Conservation (phyloP, 768 basidiomycete genomes). For the Leccinum boreale region DNA sequence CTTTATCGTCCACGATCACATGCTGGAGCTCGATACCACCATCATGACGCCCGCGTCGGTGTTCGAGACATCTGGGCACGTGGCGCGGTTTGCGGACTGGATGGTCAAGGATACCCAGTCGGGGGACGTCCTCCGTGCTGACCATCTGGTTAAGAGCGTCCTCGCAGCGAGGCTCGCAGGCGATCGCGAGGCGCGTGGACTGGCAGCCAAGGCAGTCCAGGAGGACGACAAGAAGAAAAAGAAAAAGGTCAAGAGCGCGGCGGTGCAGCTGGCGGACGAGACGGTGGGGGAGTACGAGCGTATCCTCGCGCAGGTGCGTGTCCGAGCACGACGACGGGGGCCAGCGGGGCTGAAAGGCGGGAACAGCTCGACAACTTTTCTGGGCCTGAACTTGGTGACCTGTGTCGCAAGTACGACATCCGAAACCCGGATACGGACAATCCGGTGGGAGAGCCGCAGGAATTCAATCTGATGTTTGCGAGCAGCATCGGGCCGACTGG, state of each 20-base stretch:
- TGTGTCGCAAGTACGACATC: slow-evolving; percentile 78
- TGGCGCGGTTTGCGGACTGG: slow-evolving; percentile 98
- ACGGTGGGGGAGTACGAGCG: slow-evolving; percentile 74
- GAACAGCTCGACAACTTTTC: slow-evolving; percentile 73
- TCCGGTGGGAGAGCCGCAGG: slow-evolving; percentile 86
- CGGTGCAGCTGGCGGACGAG: slow-evolving; percentile 71
- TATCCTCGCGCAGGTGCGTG: slow-evolving; percentile 81
- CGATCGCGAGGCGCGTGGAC: slow-evolving; percentile 84
- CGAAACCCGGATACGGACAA: slow-evolving; percentile 91
- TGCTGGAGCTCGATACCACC: slow-evolving; percentile 98
- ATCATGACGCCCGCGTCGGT: slow-evolving; percentile 95
- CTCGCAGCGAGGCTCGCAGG: slow-evolving; percentile 87
- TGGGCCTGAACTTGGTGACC: slow-evolving; percentile 83
- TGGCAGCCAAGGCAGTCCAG: slow-evolving; percentile 69
- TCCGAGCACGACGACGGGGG: not conserved
- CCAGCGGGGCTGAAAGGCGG: not conserved
- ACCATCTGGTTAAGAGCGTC: slow-evolving; percentile 92
- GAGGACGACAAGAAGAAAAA: slow-evolving; percentile 51
- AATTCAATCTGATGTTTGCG: slow-evolving; percentile 99
- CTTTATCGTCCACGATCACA: slow-evolving; percentile 97
- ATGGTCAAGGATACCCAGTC: slow-evolving; percentile 96
- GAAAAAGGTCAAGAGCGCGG: slow-evolving; percentile 63
- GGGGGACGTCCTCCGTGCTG: slow-evolving; percentile 95
- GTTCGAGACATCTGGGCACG: slow-evolving; percentile 96
- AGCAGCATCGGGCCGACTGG: slow-evolving; percentile 97